A percentile compares a stretch with the other conserved stretches of the same genome.
phyloP scores from a whole-genome alignment of 2,329 filamentous ascomycete species.

The Stachybotrys elegans region DNA sequence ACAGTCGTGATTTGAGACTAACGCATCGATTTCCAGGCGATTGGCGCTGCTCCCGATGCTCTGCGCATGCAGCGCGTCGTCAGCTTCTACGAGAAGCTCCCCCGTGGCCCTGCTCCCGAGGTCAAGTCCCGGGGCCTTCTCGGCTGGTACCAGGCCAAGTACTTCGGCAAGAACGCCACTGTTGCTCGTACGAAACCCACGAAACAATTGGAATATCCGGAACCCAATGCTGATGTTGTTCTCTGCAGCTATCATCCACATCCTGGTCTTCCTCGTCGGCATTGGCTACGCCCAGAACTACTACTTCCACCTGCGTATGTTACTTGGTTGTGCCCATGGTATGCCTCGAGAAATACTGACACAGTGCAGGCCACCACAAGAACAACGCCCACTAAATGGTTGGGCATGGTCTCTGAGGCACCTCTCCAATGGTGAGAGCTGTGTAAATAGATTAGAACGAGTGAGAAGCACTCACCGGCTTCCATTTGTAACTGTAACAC shows the following conservation, averaged over 20 bases:
- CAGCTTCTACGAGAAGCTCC: slow-evolving; percentile 98
- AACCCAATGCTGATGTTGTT: no score
- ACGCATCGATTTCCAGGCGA: slow-evolving; percentile 68
- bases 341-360: slow-evolving; percentile 11
- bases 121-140: slow-evolving; percentile 76
- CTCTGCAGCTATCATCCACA: slow-evolving; percentile 74
- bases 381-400: slow-evolving; percentile 90
- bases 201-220: slow-evolving; percentile 18
- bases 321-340: slow-evolving; percentile 1
- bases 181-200: slow-evolving; percentile 66
- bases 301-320: slow-evolving; percentile 99
- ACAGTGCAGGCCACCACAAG: slow-evolving; percentile 90
- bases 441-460: slow-evolving; percentile 39
- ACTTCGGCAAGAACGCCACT: slow-evolving; percentile 94
- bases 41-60: slow-evolving; percentile 92
- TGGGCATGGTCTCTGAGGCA: slow-evolving; percentile 14
- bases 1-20: no score
- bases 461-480: slow-evolving; percentile 31
- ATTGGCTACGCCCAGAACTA: slow-evolving; percentile 97
- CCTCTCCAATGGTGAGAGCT: slow-evolving; percentile 19
- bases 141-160: slow-evolving; percentile 81
- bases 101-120: slow-evolving; percentile 84
- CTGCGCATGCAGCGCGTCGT: slow-evolving; percentile 97
- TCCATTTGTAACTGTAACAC: slow-evolving; percentile 27
- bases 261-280: slow-evolving; percentile 69